Conservation (phyloP, 148 eudicot genomes). For the Vaccinium macrocarpon region DNA sequence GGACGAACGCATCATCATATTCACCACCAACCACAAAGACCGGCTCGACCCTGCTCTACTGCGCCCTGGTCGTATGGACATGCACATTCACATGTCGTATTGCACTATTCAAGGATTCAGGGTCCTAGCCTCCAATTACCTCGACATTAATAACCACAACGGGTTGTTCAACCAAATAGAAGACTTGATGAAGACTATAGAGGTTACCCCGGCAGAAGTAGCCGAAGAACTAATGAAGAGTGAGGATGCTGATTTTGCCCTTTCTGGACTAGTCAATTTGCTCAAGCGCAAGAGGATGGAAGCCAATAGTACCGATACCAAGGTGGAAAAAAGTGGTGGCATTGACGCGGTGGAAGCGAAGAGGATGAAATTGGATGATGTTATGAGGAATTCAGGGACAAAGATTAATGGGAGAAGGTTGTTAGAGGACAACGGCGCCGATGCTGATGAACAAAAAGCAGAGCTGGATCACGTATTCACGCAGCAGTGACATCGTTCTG, state of each 20-base stretch:
- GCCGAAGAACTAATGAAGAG: slow-evolving; percentile 44
- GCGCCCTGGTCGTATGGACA: slow-evolving; percentile 53
- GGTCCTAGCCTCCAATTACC: slow-evolving; percentile 39
- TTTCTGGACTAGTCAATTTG: slow-evolving; percentile 29
- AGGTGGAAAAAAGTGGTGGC: background rate
- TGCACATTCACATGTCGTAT: slow-evolving; percentile 48
- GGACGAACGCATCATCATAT: slow-evolving; percentile 41
- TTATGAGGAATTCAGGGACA: background rate
- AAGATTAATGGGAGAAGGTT: background rate
- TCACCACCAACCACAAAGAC: slow-evolving; percentile 45
- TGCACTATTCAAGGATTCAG: slow-evolving; percentile 30
- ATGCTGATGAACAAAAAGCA: background rate
- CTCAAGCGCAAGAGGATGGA: slow-evolving; percentile 24
- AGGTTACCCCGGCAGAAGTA: slow-evolving; percentile 43
- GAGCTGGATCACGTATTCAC: background rate
- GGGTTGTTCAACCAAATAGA: slow-evolving; percentile 22
- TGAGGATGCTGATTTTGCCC: slow-evolving; percentile 30
- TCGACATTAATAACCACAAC: slow-evolving; percentile 21
- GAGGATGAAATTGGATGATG: background rate
- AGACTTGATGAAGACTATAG: slow-evolving; percentile 20
- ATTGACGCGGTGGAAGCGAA: background rate
- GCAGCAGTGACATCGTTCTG: background rate
- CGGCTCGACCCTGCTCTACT: slow-evolving; percentile 42
- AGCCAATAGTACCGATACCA: background rate
- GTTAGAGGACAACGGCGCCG: background rate